Evolutionary conservation across 345 rosid species (phyloP).

Genomic region (Barbarea vulgaris): DNA sequence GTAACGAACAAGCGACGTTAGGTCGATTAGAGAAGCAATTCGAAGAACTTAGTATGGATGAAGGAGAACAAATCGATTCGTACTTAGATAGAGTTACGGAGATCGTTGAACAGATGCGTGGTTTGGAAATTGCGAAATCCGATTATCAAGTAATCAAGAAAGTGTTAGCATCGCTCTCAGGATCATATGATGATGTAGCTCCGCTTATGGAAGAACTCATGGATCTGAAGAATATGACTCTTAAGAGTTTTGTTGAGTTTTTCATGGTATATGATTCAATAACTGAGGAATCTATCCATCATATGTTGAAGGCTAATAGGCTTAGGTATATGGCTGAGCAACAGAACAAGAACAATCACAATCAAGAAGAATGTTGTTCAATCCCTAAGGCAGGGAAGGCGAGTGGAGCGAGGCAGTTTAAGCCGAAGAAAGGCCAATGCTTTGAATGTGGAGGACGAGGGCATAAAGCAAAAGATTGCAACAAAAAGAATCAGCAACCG

Average conservation of each 20-base stretch:
- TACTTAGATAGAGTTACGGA: conserved; percentile 4
- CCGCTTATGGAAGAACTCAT: background rate
- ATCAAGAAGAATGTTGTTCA: background rate
- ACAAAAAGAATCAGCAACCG: background rate
- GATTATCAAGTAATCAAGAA: conserved; percentile 12
- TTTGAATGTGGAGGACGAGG: conserved; percentile 12
- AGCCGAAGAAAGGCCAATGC: background rate
- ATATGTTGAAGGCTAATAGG: background rate
- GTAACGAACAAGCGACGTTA: conserved; percentile 6
- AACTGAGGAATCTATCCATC: background rate
- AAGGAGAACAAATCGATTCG: background rate
- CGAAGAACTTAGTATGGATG: conserved; percentile 1
- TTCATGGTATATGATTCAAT: background rate
- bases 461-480: conserved; percentile 11
- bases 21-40: conserved; percentile 21
- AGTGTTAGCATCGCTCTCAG: background rate
- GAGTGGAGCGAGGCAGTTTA: background rate
- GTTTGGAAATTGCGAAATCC: background rate
- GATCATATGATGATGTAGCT: background rate
- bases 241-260: background rate
- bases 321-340: background rate
- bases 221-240: conserved; percentile 1
- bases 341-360: background rate
- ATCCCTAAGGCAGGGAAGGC: background rate
- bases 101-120: conserved; percentile 10